Conservation (phyloP, 1,284 basidiomycete genomes). For the Sporisorium graminicola region DNA sequence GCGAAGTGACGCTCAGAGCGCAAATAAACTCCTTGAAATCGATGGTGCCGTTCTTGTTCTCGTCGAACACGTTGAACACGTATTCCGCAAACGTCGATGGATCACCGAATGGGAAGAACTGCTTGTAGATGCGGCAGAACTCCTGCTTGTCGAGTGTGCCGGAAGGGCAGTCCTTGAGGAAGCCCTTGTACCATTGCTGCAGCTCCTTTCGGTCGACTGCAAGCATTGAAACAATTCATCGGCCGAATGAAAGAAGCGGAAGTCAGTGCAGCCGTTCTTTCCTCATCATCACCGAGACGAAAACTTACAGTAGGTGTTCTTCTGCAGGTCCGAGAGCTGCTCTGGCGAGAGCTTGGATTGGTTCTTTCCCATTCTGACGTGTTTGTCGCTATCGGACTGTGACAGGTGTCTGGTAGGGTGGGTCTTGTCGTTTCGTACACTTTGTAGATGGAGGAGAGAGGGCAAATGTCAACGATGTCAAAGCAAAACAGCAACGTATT, state of each 20-base stretch:
- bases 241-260: neutral
- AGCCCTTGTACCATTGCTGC: constrained; percentile 99
- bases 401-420: neutral
- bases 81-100: constrained; percentile 97
- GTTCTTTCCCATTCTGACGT: constrained; percentile 83
- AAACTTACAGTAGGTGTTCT: constrained; percentile 93
- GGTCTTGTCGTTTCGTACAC: neutral
- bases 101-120: constrained; percentile 99
- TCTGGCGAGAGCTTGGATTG: constrained; percentile 96
- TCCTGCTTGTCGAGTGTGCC: constrained; percentile 96
- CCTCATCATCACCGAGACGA: neutral
- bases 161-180: constrained; percentile 97
- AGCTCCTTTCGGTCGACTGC: constrained; percentile 99
- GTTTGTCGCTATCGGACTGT: neutral
- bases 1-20: constrained; percentile 91
- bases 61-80: constrained; percentile 83
- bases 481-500: constrained; percentile 6
- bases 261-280: neutral
- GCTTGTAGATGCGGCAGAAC: constrained; percentile 98
- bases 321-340: constrained; percentile 94
- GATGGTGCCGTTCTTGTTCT: constrained; percentile 68
- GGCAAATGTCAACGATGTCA: neutral
- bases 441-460: constrained; percentile 15
- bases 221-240: neutral
- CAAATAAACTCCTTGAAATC: constrained; percentile 88